Evolutionary conservation across 1,284 basidiomycete species (phyloP).

Genomic region (Thelephora terrestris): DNA sequence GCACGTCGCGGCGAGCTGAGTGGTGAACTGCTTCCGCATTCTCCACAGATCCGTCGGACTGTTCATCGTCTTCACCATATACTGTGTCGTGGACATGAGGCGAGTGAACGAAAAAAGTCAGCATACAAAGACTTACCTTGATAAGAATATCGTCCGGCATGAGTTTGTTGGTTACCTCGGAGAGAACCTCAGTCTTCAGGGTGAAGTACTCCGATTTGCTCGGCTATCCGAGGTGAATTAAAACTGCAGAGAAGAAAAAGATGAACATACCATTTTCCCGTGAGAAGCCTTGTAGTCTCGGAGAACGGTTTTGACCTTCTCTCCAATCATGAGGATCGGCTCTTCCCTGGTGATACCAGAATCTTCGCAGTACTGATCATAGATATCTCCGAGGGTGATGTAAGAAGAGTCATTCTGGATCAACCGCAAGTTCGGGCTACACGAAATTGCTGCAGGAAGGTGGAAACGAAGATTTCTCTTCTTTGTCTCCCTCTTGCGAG

Average conservation of each 20-base stretch:
- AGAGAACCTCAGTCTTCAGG: conserved; percentile 82
- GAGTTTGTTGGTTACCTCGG: conserved; percentile 86
- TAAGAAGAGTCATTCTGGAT: conserved; percentile 91
- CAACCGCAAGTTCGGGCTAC: conserved; percentile 78
- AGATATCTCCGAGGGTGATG: conserved; percentile 88
- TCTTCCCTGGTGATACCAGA: conserved; percentile 81
- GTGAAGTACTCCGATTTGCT: conserved; percentile 62
- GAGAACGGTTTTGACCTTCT: conserved; percentile 70
- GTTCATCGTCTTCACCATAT: conserved; percentile 83
- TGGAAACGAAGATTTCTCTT: conserved; percentile 92
- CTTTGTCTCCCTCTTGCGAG: conserved; percentile 86
- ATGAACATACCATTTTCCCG: conserved; percentile 36
- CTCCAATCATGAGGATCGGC: conserved; percentile 74
- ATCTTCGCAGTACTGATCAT: conserved; percentile 81
- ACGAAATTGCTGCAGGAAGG: conserved; percentile 80
- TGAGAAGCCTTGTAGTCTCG: conserved; percentile 46
- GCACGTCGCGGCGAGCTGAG: conserved; percentile 80
- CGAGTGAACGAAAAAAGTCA: not conserved
- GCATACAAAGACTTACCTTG: conserved; percentile 43
- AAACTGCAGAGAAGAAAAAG: not conserved
- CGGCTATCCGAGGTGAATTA: conserved; percentile 28
- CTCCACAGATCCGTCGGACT: conserved; percentile 88
- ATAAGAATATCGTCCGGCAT: conserved; percentile 85
- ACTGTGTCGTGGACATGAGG: conserved; percentile 36
- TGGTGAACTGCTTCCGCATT: conserved; percentile 94